Conservation (phyloP, 2,329 filamentous ascomycete species). For the Botrytis squamosa region DNA sequence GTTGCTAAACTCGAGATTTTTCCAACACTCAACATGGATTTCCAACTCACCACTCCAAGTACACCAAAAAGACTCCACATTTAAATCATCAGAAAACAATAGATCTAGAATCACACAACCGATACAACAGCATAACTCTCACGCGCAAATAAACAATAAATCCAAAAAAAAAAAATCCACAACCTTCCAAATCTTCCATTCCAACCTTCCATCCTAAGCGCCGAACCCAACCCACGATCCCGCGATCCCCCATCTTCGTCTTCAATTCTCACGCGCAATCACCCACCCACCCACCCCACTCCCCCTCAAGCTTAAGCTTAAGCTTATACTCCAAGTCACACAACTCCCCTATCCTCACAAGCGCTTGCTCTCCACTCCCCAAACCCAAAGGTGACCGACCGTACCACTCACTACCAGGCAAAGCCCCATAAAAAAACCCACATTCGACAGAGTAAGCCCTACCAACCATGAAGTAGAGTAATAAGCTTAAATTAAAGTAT, state of each 20-base stretch:
- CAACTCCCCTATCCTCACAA: neutral
- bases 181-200: neutral
- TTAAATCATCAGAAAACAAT: neutral
- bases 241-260: neutral
- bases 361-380: neutral
- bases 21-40: neutral
- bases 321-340: neutral
- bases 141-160: neutral
- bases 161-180: neutral
- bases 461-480: neutral
- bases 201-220: neutral
- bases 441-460: rapidly evolving
- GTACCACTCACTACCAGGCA: no score
- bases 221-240: neutral
- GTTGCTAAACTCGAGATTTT: neutral
- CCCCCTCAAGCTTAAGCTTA: neutral
- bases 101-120: neutral
- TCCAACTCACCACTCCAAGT: no score
- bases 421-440: neutral
- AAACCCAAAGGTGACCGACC: neutral
- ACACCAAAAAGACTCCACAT: neutral
- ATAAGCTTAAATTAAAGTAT: neutral
- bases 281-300: neutral
- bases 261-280: neutral
- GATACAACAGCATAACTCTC: neutral